Conservation (phyloP, 2,329 filamentous ascomycete species). For the Alternaria sp. region DNA sequence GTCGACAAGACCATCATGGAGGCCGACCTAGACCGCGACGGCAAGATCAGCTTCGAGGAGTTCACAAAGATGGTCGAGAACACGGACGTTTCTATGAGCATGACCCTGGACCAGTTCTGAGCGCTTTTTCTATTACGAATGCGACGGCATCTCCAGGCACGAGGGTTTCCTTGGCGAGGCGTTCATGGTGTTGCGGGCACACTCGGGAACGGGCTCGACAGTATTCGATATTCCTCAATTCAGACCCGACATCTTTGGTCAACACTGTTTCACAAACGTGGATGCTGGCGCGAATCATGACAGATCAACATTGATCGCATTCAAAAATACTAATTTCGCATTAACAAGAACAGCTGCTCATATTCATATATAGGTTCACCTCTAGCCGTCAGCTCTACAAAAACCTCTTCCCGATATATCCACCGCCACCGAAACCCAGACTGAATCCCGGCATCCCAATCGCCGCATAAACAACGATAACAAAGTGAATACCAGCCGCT, state of each 20-base stretch:
- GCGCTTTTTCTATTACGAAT: constrained; percentile 17
- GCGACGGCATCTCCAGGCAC: constrained; percentile 25
- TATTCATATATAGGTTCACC: no score
- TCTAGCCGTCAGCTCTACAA: neutral
- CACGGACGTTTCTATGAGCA: constrained; percentile 74
- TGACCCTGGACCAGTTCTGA: constrained; percentile 66
- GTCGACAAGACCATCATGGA: constrained; percentile 99
- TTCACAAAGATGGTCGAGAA: constrained; percentile 99
- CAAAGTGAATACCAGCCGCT: constrained; percentile 5
- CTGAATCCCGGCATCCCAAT: constrained; percentile 3
- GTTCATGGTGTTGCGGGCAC: constrained; percentile 39
- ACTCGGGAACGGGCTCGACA: constrained; percentile 25
- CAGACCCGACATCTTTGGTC: constrained; percentile 14
- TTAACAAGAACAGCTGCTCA: neutral
- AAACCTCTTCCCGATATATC: neutral
- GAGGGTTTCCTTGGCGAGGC: constrained; percentile 39
- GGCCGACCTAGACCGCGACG: constrained; percentile 92
- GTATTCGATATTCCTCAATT: constrained; percentile 39
- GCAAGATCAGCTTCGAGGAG: constrained; percentile 99
- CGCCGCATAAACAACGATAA: constrained; percentile 4
- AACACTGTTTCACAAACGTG: neutral
- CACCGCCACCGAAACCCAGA: neutral
- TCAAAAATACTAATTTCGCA: neutral
- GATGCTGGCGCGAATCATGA: neutral
- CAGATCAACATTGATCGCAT: neutral